phyloP scores from a whole-genome alignment of 495 filamentous ascomycete species.

The Hapsidospora chrysogenum region DNA sequence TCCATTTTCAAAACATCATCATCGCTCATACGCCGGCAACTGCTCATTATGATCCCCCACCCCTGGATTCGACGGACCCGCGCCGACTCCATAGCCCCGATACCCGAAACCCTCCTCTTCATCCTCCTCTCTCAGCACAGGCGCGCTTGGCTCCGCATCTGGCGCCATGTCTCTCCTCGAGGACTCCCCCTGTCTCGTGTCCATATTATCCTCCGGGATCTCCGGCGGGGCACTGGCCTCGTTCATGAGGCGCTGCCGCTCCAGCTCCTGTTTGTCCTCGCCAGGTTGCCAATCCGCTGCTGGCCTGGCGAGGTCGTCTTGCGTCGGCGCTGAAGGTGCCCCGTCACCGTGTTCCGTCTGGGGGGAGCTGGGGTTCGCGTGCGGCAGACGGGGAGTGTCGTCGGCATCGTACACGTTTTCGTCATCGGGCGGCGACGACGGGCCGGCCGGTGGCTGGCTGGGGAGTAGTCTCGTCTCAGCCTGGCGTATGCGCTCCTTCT shows the following conservation, averaged over 20 bases:
- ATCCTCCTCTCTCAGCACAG: constrained; percentile 46
- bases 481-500: constrained; percentile 50
- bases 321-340: constrained; percentile 26
- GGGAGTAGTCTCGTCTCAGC: constrained; percentile 56
- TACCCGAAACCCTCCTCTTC: constrained; percentile 27
- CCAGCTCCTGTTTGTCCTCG: constrained; percentile 81
- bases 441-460: constrained; percentile 45
- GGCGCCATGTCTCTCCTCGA: constrained; percentile 3
- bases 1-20: no score
- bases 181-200: constrained; percentile 7
- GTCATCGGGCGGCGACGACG: constrained; percentile 19
- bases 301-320: constrained; percentile 26
- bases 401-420: constrained; percentile 23
- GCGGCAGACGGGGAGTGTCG: constrained; percentile 4
- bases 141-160: constrained; percentile 41
- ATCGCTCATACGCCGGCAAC: constrained; percentile 27
- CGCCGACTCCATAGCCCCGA: constrained; percentile 8
- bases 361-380: neutral
- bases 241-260: constrained; percentile 53
- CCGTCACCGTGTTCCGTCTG: constrained; percentile 4
- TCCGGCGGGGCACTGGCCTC: constrained; percentile 54
- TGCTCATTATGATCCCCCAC: constrained; percentile 16
- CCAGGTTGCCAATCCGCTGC: constrained; percentile 16
- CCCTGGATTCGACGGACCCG: constrained; percentile 1
- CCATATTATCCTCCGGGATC: constrained; percentile 22